Evolutionary conservation across 352 stramenopile species (phyloP).

Genomic region (Albugo candida): DNA sequence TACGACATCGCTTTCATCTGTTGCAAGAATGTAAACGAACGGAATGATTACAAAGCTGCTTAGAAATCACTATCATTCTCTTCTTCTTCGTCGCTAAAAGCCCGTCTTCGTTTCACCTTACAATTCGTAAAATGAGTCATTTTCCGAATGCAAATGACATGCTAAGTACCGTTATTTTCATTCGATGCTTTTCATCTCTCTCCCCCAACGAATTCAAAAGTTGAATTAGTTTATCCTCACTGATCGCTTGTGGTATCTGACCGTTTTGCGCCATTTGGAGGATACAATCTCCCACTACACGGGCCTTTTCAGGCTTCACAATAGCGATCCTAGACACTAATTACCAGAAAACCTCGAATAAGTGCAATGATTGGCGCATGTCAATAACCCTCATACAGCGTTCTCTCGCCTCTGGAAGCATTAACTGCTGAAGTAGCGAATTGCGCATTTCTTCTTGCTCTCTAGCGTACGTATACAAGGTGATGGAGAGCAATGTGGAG

Average conservation of each 20-base stretch:
- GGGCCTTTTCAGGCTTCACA: slow-evolving; percentile 75
- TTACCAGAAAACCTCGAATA: not conserved
- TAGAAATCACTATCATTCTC: slow-evolving; percentile 47
- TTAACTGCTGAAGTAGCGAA: slow-evolving; percentile 54
- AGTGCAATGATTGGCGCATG: not conserved
- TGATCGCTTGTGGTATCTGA: slow-evolving; percentile 57
- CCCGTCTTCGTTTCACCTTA: slow-evolving; percentile 75
- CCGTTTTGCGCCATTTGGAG: slow-evolving; percentile 76
- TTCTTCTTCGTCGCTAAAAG: slow-evolving; percentile 78
- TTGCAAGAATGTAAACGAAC: slow-evolving; percentile 36
- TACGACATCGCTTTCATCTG: slow-evolving; percentile 60
- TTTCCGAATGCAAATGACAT: not conserved
- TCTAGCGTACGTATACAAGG: slow-evolving; percentile 6
- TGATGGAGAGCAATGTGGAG: not conserved
- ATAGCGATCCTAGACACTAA: slow-evolving; percentile 74
- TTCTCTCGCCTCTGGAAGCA: slow-evolving; percentile 58
- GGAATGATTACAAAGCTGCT: no score
- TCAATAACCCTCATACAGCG: slow-evolving; percentile 27
- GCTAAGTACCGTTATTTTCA: slow-evolving; percentile 60
- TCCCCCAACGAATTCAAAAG: slow-evolving; percentile 57
- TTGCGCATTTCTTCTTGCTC: slow-evolving; percentile 69
- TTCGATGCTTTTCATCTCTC: slow-evolving; percentile 68
- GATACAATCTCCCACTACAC: slow-evolving; percentile 69
- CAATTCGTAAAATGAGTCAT: not conserved
- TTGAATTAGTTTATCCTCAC: slow-evolving; percentile 72